Evolutionary conservation across 192 early-diverging fungal species (phyloP).

Genomic region (Radiomyces spectabilis): DNA sequence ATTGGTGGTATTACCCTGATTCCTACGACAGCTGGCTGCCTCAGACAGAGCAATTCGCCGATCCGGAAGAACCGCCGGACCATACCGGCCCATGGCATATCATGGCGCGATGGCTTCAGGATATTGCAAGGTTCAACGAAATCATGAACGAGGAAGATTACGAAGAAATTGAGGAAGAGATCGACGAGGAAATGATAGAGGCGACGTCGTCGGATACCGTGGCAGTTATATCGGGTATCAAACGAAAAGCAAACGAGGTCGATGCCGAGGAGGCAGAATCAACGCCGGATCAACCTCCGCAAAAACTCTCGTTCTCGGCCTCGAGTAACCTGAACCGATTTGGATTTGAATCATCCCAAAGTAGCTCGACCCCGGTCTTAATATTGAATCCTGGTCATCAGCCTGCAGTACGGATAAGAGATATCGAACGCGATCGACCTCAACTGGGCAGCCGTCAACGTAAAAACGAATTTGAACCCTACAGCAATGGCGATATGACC

Average conservation of each 20-base stretch:
- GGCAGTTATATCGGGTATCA: conserved; percentile 1
- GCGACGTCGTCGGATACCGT: background rate
- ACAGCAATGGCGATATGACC: conserved; percentile 44
- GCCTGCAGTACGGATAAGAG: conserved; percentile 35
- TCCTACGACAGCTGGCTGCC: conserved; percentile 71
- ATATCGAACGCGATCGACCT: conserved; percentile 44
- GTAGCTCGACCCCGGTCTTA: conserved; percentile 7
- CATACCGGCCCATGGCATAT: conserved; percentile 68
- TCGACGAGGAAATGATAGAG: background rate
- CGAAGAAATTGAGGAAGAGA: conserved; percentile 30
- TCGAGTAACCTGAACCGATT: background rate
- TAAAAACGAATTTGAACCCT: conserved; percentile 61
- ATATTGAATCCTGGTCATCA: conserved; percentile 34
- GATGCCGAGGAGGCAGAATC: conserved; percentile 20
- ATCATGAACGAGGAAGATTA: conserved; percentile 89
- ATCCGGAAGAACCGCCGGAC: conserved; percentile 51
- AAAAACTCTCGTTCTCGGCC: background rate
- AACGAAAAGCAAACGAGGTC: conserved; percentile 22
- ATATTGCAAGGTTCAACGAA: conserved; percentile 68
- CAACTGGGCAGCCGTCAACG: conserved; percentile 37
- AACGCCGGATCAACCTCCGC: background rate
- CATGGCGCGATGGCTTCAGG: conserved; percentile 63
- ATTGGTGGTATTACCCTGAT: conserved; percentile 80
- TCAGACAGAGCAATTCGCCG: conserved; percentile 54
- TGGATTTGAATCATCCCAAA: background rate